These are phyloP conservation scores for Sequoiadendron giganteum DNA, from an alignment of 75 land plant species.

Conservation along the genomic window DNA sequence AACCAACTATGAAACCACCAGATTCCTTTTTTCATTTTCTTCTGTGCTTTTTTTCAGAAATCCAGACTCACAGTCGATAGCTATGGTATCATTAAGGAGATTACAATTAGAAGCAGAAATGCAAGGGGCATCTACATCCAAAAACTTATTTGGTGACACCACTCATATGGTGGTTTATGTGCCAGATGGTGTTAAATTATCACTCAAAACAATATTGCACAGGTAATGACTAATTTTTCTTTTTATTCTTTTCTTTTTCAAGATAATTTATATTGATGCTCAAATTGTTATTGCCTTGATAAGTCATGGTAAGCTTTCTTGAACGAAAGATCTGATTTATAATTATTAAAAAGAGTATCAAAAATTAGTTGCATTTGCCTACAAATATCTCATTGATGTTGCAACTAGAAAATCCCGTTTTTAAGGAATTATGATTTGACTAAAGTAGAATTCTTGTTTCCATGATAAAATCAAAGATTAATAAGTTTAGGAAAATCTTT, in stretches of 20 bases:
- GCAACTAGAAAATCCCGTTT: neutral
- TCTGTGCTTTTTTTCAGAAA: conserved; percentile 8
- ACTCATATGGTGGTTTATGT: conserved; percentile 19
- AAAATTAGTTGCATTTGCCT: neutral
- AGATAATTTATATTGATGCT: neutral
- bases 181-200: conserved; percentile 2
- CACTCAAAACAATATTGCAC: neutral
- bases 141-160: neutral
- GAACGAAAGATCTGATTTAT: neutral
- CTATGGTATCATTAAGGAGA: conserved; percentile 15
- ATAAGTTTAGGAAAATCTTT: neutral
- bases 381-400: neutral
- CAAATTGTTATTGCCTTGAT: neutral
- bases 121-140: conserved; percentile 19
- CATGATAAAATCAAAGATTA: neutral
- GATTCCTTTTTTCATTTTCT: neutral
- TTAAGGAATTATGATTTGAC: neutral
- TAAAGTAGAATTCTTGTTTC: neutral
- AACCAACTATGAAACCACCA: neutral
- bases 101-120: conserved; percentile 13
- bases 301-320: neutral
- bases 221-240: neutral
- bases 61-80: conserved; percentile 16
- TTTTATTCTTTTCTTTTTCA: neutral
- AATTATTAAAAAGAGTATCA: neutral